A percentile compares a stretch with the other conserved stretches of the same genome.
These are phyloP conservation scores for Saitozyma sp. DNA, from an alignment of 768 basidiomycete species.

Conservation along the genomic window DNA sequence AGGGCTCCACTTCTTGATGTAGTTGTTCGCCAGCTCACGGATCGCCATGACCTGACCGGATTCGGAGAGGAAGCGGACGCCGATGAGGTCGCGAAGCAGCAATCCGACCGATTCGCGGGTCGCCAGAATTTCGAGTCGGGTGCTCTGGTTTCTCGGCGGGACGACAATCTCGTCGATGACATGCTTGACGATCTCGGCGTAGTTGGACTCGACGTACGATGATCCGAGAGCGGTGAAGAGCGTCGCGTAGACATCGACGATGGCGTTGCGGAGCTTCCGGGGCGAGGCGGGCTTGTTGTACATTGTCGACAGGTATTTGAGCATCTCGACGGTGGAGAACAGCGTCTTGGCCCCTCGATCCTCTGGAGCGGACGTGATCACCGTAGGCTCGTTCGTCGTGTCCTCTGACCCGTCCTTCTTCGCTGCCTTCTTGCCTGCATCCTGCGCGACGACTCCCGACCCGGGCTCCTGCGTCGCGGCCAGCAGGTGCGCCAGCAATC, in stretches of 20 bases:
- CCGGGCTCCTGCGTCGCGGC: conserved; percentile 74
- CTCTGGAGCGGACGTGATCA: conserved; percentile 55
- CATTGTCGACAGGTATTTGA: conserved; percentile 71
- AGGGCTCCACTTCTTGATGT: conserved; percentile 81
- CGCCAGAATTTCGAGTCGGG: conserved; percentile 73
- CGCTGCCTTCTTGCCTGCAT: conserved; percentile 56
- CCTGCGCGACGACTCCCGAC: conserved; percentile 54
- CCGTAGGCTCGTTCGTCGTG: conserved; percentile 62
- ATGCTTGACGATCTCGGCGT: conserved; percentile 73
- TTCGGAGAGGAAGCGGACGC: conserved; percentile 83
- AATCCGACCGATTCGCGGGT: conserved; percentile 72
- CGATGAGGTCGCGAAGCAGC: conserved; percentile 80
- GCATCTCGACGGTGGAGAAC: conserved; percentile 74
- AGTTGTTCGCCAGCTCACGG: conserved; percentile 75
- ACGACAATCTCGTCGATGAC: conserved; percentile 75
- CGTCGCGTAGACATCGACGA: conserved; percentile 84
- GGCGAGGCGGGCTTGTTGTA: conserved; percentile 73
- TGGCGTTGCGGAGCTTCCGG: conserved; percentile 73
- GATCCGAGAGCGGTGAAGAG: conserved; percentile 73
- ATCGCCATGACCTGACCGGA: conserved; percentile 91
- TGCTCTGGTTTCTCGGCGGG: conserved; percentile 56
- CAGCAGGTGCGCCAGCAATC: conserved; percentile 78
- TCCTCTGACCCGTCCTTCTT: conserved; percentile 58
- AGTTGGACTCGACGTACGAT: conserved; percentile 77
- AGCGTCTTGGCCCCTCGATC: conserved; percentile 68